These are phyloP conservation scores for Aplosporella prunicola DNA, from an alignment of 2,329 filamentous ascomycete genomes.

Conservation along the genomic window DNA sequence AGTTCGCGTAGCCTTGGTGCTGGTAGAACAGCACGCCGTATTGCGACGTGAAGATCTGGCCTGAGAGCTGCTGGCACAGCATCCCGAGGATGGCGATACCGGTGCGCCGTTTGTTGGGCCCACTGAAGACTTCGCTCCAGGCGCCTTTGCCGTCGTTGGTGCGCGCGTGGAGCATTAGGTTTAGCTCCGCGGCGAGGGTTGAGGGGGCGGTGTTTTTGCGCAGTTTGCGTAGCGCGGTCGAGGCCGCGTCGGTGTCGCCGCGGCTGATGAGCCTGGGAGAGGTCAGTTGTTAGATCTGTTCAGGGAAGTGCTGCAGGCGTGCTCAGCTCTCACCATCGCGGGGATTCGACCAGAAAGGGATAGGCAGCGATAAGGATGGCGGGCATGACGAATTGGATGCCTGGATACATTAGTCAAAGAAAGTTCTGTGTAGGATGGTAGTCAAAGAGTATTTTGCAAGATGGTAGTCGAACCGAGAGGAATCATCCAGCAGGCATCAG, in stretches of 20 bases:
- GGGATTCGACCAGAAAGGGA: constrained; percentile 5
- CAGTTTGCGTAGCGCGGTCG: constrained; percentile 3
- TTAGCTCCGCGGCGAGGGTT: constrained; percentile 3
- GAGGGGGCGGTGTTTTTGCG: constrained; percentile 2
- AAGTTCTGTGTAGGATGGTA: too few relatives aligned
- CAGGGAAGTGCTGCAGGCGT: too few relatives aligned
- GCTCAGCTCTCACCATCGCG: constrained; percentile 6
- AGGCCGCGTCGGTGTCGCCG: constrained; percentile 2
- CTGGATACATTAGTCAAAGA: not conserved
- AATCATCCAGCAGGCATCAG: constrained; percentile 8
- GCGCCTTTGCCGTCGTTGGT: constrained; percentile 6
- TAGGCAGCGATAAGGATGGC: constrained; percentile 5
- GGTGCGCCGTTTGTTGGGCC: constrained; percentile 4
- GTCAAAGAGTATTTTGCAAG: too few relatives aligned
- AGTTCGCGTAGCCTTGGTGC: constrained; percentile 7
- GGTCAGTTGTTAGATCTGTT: not conserved
- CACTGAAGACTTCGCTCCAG: constrained; percentile 3
- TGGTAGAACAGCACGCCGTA: constrained; percentile 10
- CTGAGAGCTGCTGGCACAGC: constrained; percentile 5
- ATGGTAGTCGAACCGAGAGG: constrained; percentile 2
- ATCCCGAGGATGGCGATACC: constrained; percentile 6
- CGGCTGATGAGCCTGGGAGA: constrained; percentile 6
- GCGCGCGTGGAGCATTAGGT: constrained; percentile 3
- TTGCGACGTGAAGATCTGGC: constrained; percentile 9
- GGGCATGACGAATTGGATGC: constrained; percentile 7